Evolutionary conservation across 2,329 filamentous ascomycete genomes (phyloP).

Genomic region (Colletotrichum sp.): DNA sequence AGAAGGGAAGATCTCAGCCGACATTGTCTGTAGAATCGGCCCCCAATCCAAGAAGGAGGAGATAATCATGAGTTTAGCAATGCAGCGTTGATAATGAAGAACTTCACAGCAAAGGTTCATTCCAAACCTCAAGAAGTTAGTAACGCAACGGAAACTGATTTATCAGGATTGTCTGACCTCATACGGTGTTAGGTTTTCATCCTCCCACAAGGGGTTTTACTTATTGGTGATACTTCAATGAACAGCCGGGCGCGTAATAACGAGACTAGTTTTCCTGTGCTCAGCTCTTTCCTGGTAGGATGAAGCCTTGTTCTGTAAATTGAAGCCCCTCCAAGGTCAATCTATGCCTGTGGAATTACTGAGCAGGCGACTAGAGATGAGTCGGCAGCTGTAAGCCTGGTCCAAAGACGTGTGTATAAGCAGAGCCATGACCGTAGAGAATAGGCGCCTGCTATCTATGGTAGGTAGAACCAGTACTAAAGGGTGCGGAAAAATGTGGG

Average conservation of each 20-base stretch:
- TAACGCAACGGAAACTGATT: background rate
- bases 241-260: background rate
- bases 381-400: background rate
- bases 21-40: background rate
- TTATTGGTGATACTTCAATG: background rate
- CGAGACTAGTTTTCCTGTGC: background rate
- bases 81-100: background rate
- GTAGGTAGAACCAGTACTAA: background rate
- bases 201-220: background rate
- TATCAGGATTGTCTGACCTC: background rate
- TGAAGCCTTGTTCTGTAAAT: background rate
- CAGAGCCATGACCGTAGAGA: background rate
- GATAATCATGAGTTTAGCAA: background rate
- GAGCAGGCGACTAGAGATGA: background rate
- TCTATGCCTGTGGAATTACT: background rate
- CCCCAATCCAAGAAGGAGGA: background rate
- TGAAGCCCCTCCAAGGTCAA: background rate
- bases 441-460: background rate
- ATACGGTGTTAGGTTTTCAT: background rate
- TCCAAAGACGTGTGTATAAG: background rate
- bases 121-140: background rate
- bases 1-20: background rate
- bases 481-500: background rate
- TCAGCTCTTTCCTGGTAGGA: background rate
- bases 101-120: background rate